Conservation (phyloP, 805 yeast genomes). For the Candida vaughaniae region DNA sequence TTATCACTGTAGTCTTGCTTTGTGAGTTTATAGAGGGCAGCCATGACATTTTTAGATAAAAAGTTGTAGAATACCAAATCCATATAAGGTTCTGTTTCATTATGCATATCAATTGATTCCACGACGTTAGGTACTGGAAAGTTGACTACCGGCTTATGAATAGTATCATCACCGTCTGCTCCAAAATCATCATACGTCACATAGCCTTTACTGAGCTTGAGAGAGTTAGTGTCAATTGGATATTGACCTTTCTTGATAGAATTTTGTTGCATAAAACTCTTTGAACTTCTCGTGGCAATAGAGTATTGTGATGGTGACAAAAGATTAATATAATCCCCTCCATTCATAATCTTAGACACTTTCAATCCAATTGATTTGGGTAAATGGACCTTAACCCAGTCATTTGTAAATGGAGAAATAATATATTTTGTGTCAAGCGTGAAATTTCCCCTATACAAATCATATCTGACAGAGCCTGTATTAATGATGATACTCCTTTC, state of each 20-base stretch:
- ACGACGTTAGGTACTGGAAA: conserved; percentile 80
- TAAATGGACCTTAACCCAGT: conserved; percentile 67
- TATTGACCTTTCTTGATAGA: background rate
- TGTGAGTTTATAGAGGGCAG: conserved; percentile 31
- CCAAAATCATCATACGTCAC: conserved; percentile 86
- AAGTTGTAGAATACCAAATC: conserved; percentile 82
- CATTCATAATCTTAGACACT: conserved; percentile 58
- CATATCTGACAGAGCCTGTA: conserved; percentile 87
- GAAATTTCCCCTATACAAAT: conserved; percentile 79
- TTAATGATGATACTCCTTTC: conserved; percentile 61
- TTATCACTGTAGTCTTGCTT: conserved; percentile 16
- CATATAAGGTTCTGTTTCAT: conserved; percentile 31
- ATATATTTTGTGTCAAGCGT: conserved; percentile 78
- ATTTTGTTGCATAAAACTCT: background rate
- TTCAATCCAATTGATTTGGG: conserved; percentile 57
- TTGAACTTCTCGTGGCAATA: conserved; percentile 1
- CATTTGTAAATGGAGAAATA: conserved; percentile 81
- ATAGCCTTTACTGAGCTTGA: conserved; percentile 59
- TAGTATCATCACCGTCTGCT: conserved; percentile 80
- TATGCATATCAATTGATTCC: conserved; percentile 43
- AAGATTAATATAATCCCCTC: conserved; percentile 44
- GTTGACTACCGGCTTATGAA: conserved; percentile 55
- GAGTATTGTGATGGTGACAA: conserved; percentile 24
- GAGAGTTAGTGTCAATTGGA: background rate
- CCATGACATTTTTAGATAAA: conserved; percentile 41